A percentile compares a stretch with the other conserved stretches of the same genome.
These are phyloP conservation scores for Penicillium desertorum DNA, from an alignment of 495 filamentous ascomycete genomes.

Conservation along the genomic window DNA sequence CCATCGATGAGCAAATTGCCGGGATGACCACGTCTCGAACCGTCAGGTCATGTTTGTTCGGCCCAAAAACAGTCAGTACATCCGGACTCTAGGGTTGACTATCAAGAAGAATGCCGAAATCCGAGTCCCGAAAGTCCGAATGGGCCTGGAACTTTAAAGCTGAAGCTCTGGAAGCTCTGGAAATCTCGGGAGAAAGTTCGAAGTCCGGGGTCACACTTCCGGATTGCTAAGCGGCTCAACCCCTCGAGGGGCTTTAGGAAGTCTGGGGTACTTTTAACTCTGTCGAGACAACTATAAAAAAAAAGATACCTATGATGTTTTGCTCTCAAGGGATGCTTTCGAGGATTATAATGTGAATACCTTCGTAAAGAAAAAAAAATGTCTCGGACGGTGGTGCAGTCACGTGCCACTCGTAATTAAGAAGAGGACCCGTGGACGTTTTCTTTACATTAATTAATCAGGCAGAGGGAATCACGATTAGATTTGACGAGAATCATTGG, in stretches of 20 bases:
- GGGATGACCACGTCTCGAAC: constrained; percentile 28
- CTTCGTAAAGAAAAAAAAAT: background rate
- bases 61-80: background rate
- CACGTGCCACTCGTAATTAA: constrained; percentile 8
- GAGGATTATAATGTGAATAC: background rate
- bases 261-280: background rate
- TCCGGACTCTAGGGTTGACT: background rate
- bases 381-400: background rate
- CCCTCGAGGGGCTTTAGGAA: background rate
- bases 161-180: background rate
- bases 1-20: constrained; percentile 34
- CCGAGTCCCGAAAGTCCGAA: background rate
- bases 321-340: background rate
- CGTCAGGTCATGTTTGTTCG: constrained; percentile 22
- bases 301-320: background rate
- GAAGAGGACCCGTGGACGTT: too few species aligned
- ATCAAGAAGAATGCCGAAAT: background rate
- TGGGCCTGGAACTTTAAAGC: background rate
- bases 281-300: background rate
- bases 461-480: background rate
- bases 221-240: constrained; percentile 4
- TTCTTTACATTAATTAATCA: background rate
- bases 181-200: background rate
- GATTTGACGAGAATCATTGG: background rate
- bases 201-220: constrained; percentile 1